phyloP scores from a whole-genome alignment of 805 yeast species.

The Candida coleopterorum region DNA sequence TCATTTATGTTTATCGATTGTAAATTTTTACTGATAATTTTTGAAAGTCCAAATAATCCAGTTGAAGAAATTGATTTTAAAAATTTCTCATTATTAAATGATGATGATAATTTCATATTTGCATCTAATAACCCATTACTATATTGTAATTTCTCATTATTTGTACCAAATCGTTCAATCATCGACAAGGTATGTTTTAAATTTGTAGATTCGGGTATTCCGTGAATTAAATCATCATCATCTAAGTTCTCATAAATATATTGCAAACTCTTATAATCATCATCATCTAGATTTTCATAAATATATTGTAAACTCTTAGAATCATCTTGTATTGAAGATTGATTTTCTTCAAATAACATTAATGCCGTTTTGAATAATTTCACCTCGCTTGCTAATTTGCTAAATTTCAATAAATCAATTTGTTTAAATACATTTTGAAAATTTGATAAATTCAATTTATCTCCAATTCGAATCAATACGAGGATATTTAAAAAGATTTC shows the following conservation, averaged over 20 bases:
- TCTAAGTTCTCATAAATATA: slow-evolving; percentile 47
- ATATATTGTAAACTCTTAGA: slow-evolving; percentile 15
- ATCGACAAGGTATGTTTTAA: slow-evolving; percentile 47
- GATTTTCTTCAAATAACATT: slow-evolving; percentile 45
- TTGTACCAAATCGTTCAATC: slow-evolving; percentile 25
- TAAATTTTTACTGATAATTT: slow-evolving; percentile 29
- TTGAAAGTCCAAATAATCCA: slow-evolving; percentile 59
- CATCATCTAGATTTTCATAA: slow-evolving; percentile 53
- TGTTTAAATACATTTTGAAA: slow-evolving; percentile 25
- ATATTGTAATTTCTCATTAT: slow-evolving; percentile 43
- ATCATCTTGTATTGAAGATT: slow-evolving; percentile 5
- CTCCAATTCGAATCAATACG: slow-evolving; percentile 38
- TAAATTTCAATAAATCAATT: slow-evolving; percentile 25
- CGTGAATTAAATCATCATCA: slow-evolving; percentile 60
- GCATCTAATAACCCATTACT: slow-evolving; percentile 56
- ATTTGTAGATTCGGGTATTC: slow-evolving; percentile 57
- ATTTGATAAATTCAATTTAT: slow-evolving; percentile 15
- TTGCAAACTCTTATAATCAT: slow-evolving; percentile 33
- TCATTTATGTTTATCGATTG: slow-evolving; percentile 6
- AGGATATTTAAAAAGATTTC: slow-evolving; percentile 18
- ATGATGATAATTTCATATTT: slow-evolving; percentile 13
- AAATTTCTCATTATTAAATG: slow-evolving; percentile 4
- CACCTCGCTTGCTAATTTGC: slow-evolving; percentile 25
- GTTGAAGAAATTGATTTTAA: slow-evolving; percentile 38
- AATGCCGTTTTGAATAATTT: slow-evolving; percentile 39